Base-by-base conservation (phyloP, 2,329 filamentous ascomycete genomes). In the Whalleya microplaca region DNA sequence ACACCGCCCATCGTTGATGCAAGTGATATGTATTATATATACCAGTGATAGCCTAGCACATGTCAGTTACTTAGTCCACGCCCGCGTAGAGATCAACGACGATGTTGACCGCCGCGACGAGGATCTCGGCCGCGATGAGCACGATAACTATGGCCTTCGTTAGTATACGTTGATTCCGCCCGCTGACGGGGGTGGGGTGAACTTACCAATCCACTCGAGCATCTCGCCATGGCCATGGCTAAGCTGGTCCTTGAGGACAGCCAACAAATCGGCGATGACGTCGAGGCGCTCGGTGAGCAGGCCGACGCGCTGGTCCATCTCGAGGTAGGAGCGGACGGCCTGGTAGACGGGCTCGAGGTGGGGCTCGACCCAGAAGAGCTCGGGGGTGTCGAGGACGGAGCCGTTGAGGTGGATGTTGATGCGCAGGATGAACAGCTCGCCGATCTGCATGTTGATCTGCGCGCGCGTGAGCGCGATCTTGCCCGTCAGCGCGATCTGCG, bases 371-470 rank as follows among this genome's bases (percentile, higher is more conserved):
- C 95, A 99, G 83, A 99, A 98, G 42, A 99, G 83, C 76, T 99
- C 95, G 0, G 95, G 95, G 9, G 93, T 96, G 73, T 99, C 95
- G 41, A 99, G 87, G 5, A 99, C 93, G 27, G 91, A 96, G 32
- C 95, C 95, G 73, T 98, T 96, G 48, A 99, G 83, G 76, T 99
- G 96, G 69, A 99, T 98, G 73, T 95, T 97, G 78, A 99, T 98
- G 58, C 95, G 87, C 29, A 99, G 80, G 70, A 99, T 98, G 75
- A 99, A 99, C 51, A 99, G 85, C 77, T 99, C 93, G 72, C 95
- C 95, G 59, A 99, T 97, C 76, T 98, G 93, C 93, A 98, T 98
- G 80, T 98, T 98, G 80, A 99, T 97, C 72, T 98, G 87, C 56
- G 87, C 86, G 43, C 94, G 87, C 56, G 88, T 92, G 56, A 99